Evolutionary conservation across 306 rosid species (phyloP).

Genomic region (Casuarina cunninghamiana): DNA sequence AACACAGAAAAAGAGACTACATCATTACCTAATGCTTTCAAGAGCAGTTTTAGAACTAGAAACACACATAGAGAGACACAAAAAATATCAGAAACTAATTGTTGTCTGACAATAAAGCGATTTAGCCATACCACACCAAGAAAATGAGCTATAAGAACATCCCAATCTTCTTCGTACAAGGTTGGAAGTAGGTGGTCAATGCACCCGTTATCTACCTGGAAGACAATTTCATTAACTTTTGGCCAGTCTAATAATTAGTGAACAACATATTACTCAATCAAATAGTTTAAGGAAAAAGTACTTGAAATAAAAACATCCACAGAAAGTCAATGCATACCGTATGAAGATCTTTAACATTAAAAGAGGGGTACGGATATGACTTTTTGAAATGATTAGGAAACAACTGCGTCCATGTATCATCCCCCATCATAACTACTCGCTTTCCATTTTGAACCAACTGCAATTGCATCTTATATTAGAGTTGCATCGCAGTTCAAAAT

Average conservation of each 20-base stretch:
- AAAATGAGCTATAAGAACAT: slow-evolving; percentile 95
- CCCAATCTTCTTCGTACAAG: slow-evolving; percentile 85
- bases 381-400: slow-evolving; percentile 83
- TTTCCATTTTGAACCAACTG: slow-evolving; percentile 92
- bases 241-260: slow-evolving; percentile 15
- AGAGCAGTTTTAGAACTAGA: neutral
- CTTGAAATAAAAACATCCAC: slow-evolving; percentile 9
- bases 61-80: neutral
- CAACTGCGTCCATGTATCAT: slow-evolving; percentile 97
- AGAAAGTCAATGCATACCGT: slow-evolving; percentile 54
- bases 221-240: slow-evolving; percentile 16
- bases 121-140: slow-evolving; percentile 85
- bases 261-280: slow-evolving; percentile 15
- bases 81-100: slow-evolving; percentile 8
- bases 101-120: neutral
- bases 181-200: slow-evolving; percentile 82
- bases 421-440: slow-evolving; percentile 97
- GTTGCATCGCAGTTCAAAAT: slow-evolving; percentile 5
- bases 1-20: neutral
- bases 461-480: slow-evolving; percentile 20
- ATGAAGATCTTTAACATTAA: slow-evolving; percentile 94
- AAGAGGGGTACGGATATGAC: slow-evolving; percentile 86
- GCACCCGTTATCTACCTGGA: slow-evolving; percentile 96
- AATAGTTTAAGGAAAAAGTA: slow-evolving; percentile 18
- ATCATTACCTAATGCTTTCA: neutral